phyloP scores from a whole-genome alignment of 2,329 filamentous ascomycete genomes.

The Fusarium phyllophilum region DNA sequence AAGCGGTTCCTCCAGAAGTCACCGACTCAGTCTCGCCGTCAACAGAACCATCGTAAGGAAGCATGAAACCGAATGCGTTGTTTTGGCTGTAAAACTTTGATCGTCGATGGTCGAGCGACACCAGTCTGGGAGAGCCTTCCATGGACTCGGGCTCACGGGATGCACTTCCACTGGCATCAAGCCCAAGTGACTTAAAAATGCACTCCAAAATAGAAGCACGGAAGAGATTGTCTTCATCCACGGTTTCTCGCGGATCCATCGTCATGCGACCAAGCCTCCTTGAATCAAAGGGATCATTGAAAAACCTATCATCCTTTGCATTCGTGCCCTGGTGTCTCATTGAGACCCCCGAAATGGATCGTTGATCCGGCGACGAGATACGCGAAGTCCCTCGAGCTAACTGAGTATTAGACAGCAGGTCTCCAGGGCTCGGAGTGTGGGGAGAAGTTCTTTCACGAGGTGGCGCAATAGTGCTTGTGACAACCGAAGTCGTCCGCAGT shows the following conservation, averaged over 20 bases:
- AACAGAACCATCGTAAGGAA: constrained; percentile 76
- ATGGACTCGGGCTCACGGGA: constrained; percentile 77
- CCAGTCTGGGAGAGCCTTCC: constrained; percentile 84
- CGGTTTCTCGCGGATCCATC: constrained; percentile 78
- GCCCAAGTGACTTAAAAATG: constrained; percentile 92
- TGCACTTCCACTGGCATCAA: constrained; percentile 74
- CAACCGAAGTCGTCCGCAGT: constrained; percentile 56
- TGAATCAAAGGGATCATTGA: constrained; percentile 68
- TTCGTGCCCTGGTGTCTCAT: constrained; percentile 53
- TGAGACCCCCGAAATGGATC: constrained; percentile 26
- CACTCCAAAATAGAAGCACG: constrained; percentile 91
- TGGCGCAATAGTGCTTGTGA: constrained; percentile 53
- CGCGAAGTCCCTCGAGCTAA: constrained; percentile 70
- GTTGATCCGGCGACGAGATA: constrained; percentile 37
- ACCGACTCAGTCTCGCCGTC: constrained; percentile 91
- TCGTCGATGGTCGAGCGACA: constrained; percentile 83
- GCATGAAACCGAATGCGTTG: constrained; percentile 91
- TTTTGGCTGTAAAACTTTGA: constrained; percentile 77
- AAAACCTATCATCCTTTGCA: constrained; percentile 61
- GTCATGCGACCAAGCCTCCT: constrained; percentile 60
- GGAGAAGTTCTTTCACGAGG: constrained; percentile 55
- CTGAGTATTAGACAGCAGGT: constrained; percentile 83
- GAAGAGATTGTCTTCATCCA: constrained; percentile 90
- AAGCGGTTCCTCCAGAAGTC: constrained; percentile 74
- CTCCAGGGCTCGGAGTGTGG: constrained; percentile 74